These are phyloP conservation scores for Hygrophorus russula DNA, from an alignment of 768 basidiomycete genomes.

Conservation along the genomic window DNA sequence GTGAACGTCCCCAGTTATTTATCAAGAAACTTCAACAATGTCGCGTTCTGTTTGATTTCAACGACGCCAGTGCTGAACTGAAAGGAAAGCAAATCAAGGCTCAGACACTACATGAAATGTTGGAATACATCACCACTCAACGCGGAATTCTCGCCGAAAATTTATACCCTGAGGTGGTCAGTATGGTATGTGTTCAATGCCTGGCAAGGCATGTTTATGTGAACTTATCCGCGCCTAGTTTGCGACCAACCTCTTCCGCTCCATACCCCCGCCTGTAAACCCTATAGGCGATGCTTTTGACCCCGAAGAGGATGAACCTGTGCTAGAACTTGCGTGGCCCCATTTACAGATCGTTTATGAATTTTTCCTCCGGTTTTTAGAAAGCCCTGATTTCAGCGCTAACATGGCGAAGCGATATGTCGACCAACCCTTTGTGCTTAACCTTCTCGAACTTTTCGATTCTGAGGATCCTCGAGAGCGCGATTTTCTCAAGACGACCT, in stretches of 20 bases:
- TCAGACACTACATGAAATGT: slow-evolving; percentile 94
- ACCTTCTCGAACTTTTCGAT: slow-evolving; percentile 95
- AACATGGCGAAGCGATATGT: slow-evolving; percentile 96
- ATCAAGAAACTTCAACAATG: slow-evolving; percentile 94
- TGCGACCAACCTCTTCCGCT: slow-evolving; percentile 95
- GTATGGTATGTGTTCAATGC: slow-evolving; percentile 60
- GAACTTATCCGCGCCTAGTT: slow-evolving; percentile 44
- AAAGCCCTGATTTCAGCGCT: slow-evolving; percentile 96
- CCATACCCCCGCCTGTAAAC: slow-evolving; percentile 99
- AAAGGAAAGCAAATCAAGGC: slow-evolving; percentile 99
- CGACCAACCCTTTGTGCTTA: slow-evolving; percentile 91
- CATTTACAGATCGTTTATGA: slow-evolving; percentile 99
- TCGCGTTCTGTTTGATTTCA: slow-evolving; percentile 96
- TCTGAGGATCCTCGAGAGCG: slow-evolving; percentile 98
- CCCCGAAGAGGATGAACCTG: slow-evolving; percentile 98
- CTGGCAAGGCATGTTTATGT: slow-evolving; percentile 3
- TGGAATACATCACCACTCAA: slow-evolving; percentile 97
- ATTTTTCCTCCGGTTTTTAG: slow-evolving; percentile 98
- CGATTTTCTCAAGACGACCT: slow-evolving; percentile 97
- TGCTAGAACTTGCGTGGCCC: slow-evolving; percentile 98
- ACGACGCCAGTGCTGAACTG: slow-evolving; percentile 91
- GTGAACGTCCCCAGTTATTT: slow-evolving; percentile 85
- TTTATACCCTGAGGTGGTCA: slow-evolving; percentile 97
- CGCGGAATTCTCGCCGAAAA: slow-evolving; percentile 92
- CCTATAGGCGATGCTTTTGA: slow-evolving; percentile 98